phyloP scores from a whole-genome alignment of 257 asterid species.

The Plectranthus barbatus region DNA sequence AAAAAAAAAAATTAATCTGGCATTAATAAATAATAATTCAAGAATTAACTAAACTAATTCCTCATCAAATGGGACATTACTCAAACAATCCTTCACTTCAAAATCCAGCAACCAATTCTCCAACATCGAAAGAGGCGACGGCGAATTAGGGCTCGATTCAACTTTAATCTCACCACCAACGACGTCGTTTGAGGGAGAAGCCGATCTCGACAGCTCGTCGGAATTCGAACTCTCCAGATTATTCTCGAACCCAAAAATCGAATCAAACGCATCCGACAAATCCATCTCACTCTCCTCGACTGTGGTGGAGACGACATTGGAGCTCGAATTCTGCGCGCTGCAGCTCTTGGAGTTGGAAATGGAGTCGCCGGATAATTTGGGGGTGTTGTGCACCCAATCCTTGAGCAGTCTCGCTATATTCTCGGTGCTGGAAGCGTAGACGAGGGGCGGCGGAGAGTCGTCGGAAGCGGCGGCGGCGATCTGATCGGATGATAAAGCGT shows the following conservation, averaged over 20 bases:
- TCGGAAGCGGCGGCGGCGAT: neutral
- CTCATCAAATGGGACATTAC: constrained; percentile 37
- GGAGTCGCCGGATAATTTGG: constrained; percentile 25
- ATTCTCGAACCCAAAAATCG: constrained; percentile 53
- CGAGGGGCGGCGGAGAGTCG: neutral
- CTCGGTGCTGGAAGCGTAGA: constrained; percentile 76
- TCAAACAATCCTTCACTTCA: constrained; percentile 41
- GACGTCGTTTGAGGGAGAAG: constrained; percentile 22
- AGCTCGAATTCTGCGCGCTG: constrained; percentile 34
- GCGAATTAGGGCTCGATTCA: constrained; percentile 24
- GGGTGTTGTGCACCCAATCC: constrained; percentile 41
- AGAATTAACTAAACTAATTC: constrained; percentile 21
- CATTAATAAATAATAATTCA: neutral
- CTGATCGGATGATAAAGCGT: constrained; percentile 47
- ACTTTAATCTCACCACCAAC: constrained; percentile 31
- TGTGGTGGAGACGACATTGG: constrained; percentile 1
- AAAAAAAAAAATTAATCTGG: neutral
- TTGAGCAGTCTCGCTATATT: constrained; percentile 71
- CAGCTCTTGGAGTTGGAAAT: constrained; percentile 37
- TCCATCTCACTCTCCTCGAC: constrained; percentile 29
- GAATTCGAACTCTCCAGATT: constrained; percentile 39
- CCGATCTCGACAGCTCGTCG: constrained; percentile 43
- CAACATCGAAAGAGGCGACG: constrained; percentile 39
- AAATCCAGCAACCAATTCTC: constrained; percentile 74
- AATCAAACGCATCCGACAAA: constrained; percentile 40